Evolutionary conservation across 805 yeast species (phyloP).

Genomic region (Sugiyamaella mastotermitis): DNA sequence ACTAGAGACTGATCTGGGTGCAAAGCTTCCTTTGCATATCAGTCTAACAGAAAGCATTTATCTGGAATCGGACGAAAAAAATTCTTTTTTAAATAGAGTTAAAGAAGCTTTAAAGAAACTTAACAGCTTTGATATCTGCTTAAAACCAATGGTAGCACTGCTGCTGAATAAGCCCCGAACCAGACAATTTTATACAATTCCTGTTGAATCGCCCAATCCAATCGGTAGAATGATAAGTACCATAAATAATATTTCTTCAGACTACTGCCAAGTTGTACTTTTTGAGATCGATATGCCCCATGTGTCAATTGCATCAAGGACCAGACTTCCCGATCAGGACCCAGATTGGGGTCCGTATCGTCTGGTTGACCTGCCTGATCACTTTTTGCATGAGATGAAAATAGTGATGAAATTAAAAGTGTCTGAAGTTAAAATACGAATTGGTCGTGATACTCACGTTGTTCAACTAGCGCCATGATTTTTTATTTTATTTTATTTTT

Average conservation of each 20-base stretch:
- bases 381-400: neutral
- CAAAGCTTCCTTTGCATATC: constrained; percentile 22
- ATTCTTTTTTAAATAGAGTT: neutral
- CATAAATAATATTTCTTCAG: neutral
- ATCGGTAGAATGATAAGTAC: neutral
- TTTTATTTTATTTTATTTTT: constrained; percentile 3
- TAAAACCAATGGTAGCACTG: constrained; percentile 1
- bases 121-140: neutral
- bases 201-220: neutral
- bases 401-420: neutral
- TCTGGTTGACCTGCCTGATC: neutral
- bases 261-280: neutral
- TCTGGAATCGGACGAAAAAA: constrained; percentile 14
- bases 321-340: no score
- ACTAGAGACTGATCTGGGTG: constrained; percentile 19
- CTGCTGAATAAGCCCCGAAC: constrained; percentile 3
- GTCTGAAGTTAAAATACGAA: constrained; percentile 9
- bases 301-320: constrained; percentile 7
- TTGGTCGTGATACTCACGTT: constrained; percentile 15
- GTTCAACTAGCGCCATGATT: neutral
- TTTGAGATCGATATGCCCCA: constrained; percentile 6
- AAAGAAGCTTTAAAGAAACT: neutral
- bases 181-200: constrained; percentile 1
- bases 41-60: constrained; percentile 25
- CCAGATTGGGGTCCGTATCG: neutral